Percentiles rank a stretch among this genome's conserved stretches.
Evolutionary conservation across 257 asterid species (phyloP).

Genomic region (Penstemon barbatus): DNA sequence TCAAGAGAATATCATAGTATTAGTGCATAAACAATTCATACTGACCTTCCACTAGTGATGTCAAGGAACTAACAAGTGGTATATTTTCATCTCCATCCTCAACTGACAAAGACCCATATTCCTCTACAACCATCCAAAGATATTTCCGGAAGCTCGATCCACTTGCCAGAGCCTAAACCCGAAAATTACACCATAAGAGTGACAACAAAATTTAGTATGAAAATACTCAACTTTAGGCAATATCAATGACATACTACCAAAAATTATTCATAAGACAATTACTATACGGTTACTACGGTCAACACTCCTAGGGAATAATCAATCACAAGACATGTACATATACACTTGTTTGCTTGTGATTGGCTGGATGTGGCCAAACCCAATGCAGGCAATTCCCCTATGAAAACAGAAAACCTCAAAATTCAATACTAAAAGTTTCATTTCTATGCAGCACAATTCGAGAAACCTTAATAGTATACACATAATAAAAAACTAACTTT

Average conservation of each 20-base stretch:
- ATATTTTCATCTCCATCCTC: constrained; percentile 43
- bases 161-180: constrained; percentile 77
- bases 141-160: constrained; percentile 61
- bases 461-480: too few species aligned
- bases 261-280: not conserved
- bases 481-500: too few species aligned
- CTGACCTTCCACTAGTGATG: constrained; percentile 66
- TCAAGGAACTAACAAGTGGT: constrained; percentile 62
- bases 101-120: constrained; percentile 40
- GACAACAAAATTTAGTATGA: not conserved
- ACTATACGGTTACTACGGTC: too few species aligned
- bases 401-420: too few species aligned
- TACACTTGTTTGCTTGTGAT: too few species aligned
- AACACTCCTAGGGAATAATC: too few species aligned
- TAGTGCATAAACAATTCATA: constrained; percentile 13
- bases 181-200: constrained; percentile 16
- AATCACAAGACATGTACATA: too few species aligned
- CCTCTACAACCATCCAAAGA: constrained; percentile 50
- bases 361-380: too few species aligned
- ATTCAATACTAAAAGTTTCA: too few species aligned
- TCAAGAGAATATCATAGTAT: constrained; percentile 11
- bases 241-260: not conserved
- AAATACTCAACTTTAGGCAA: not conserved
- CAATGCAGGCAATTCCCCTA: too few species aligned
- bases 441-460: too few species aligned